phyloP scores from a whole-genome alignment of 306 rosid species.

The Cicer bijugum region DNA sequence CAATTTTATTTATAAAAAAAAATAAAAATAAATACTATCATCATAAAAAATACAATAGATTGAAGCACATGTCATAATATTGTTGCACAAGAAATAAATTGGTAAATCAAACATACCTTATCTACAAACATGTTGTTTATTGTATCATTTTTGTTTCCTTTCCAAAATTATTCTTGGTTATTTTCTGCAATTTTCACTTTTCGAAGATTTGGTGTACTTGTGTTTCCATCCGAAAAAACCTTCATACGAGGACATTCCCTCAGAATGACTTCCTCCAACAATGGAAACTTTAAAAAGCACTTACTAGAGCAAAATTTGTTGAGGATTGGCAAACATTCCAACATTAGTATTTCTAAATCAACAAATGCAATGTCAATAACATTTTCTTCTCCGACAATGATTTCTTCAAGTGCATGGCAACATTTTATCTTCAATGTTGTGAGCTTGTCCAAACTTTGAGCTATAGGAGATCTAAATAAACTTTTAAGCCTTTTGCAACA shows the following conservation, averaged over 20 bases:
- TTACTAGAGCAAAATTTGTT: not conserved
- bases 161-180: too few species aligned
- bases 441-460: not conserved
- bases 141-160: too few species aligned
- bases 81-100: too few species aligned
- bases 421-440: not conserved
- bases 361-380: not conserved
- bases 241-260: not conserved
- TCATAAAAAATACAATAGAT: too few species aligned
- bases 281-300: not conserved
- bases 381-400: not conserved
- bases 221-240: too few species aligned
- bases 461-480: not conserved
- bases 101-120: too few species aligned
- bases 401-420: not conserved
- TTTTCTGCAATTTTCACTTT: too few species aligned
- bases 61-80: too few species aligned
- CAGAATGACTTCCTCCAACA: not conserved
- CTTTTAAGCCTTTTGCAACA: not conserved
- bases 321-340: not conserved
- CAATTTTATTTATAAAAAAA: too few species aligned
- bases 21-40: too few species aligned
- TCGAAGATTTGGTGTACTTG: too few species aligned
- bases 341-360: not conserved
- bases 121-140: too few species aligned